These are phyloP conservation scores for Fusarium goolgardi DNA, from an alignment of 2,329 filamentous ascomycete genomes.

Conservation along the genomic window DNA sequence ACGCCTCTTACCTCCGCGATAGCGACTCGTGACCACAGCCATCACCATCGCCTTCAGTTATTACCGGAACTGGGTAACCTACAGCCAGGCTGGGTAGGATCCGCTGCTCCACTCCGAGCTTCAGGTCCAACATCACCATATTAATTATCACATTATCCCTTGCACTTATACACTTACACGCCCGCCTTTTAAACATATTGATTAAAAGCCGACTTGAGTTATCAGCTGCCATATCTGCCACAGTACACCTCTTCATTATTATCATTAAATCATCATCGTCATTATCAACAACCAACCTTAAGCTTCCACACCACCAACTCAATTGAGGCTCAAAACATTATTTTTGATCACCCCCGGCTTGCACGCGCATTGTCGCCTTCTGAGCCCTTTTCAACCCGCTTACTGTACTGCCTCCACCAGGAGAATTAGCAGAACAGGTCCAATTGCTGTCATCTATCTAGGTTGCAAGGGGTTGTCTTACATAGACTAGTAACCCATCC, in stretches of 20 bases:
- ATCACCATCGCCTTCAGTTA: constrained; percentile 2
- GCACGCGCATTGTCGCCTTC: constrained; percentile 21
- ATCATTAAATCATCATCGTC: not conserved
- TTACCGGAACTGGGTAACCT: not conserved
- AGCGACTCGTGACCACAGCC: constrained; percentile 20
- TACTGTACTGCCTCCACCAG: constrained; percentile 18
- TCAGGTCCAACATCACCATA: not conserved
- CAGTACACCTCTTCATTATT: not conserved
- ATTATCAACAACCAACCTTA: not conserved
- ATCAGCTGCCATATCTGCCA: not conserved
- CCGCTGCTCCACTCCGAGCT: not conserved
- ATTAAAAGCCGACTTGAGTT: not conserved
- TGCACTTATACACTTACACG: constrained; percentile 10
- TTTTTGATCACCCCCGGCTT: constrained; percentile 22
- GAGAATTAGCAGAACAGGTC: constrained; percentile 7
- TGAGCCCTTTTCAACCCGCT: constrained; percentile 21
- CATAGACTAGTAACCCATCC: constrained; percentile 13
- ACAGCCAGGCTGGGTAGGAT: not conserved
- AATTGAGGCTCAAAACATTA: constrained; percentile 21
- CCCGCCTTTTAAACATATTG: not conserved
- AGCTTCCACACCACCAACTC: not conserved
- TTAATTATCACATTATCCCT: not conserved
- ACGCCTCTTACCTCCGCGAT: constrained; percentile 23
- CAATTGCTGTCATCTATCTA: constrained; percentile 25
- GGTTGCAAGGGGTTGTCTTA: constrained; percentile 24